Evolutionary conservation across 1,284 basidiomycete genomes (phyloP), one percentile per base, ranked within the genome.

Genomic region (Singerocomus rubriflavus): DNA sequence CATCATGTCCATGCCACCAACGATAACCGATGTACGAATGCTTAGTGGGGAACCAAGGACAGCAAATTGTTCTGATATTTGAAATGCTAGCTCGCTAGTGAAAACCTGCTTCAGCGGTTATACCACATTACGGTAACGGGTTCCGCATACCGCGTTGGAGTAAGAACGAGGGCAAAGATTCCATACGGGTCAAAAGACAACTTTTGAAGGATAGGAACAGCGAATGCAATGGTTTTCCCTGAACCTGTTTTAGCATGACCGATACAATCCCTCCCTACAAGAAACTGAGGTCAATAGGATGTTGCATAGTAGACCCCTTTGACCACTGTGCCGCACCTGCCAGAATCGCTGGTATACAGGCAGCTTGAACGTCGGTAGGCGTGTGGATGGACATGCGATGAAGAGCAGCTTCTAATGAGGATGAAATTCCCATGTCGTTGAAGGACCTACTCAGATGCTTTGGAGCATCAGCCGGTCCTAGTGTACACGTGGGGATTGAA

Each of bases 1-100:
- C 76, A 98, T 93, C 89, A 98, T 97, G 64, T 99, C 97, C 92
- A 99, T 95, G 4, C 97, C 97, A 9, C 97, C 97, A 3, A 99
- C 93, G 17, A 99, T 79, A 3, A 98, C 91, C 8, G 88, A 82
- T 16, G 93, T 97, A 25, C 83, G 83, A 44, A 93, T 71, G 59
- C 86, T 91, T 45, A 96, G 70, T 3, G 91, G 78, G 26, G 82
- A 78, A 21, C 96, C 97, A 1, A 99, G 78, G 0, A 95, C 95
- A 1, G 88, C 84, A 66, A 99, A 98, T 68, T 99, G 96, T 61
- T 98, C 95, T 1, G 93, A 82, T 51, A 99, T 92, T 69, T 99
- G 96, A 66, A 98, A 98, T 0, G 95, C 97, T 9, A 99, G 77
- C 69, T 99, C 96, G 53, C 96, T 95, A 57, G 21, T 32, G 31